Evolutionary conservation across 495 filamentous ascomycete species (phyloP).

Genomic region (Hypoxylon trugodes): DNA sequence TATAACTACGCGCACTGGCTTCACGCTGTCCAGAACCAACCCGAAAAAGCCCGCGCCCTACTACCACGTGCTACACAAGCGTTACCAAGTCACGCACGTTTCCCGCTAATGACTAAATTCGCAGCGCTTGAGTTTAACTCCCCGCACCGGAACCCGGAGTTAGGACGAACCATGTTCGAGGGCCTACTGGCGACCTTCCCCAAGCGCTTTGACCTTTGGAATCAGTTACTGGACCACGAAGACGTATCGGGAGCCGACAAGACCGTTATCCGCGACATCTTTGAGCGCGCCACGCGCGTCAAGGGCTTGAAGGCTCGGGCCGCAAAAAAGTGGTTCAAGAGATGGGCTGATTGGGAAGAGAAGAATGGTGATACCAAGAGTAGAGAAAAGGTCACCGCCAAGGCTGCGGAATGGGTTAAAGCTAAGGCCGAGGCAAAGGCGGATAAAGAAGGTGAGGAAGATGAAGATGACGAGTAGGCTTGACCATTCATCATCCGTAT

Average conservation of each 20-base stretch:
- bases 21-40: conserved; percentile 70
- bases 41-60: conserved; percentile 77
- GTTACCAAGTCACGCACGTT: conserved; percentile 72
- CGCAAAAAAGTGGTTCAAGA: conserved; percentile 82
- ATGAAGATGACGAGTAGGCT: conserved; percentile 23
- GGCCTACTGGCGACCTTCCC: conserved; percentile 83
- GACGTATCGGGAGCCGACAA: conserved; percentile 57
- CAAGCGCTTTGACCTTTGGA: conserved; percentile 92
- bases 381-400: conserved; percentile 74
- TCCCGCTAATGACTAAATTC: conserved; percentile 84
- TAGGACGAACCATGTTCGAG: conserved; percentile 94
- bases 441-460: conserved; percentile 40
- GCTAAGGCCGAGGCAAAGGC: conserved; percentile 47
- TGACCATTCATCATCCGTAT: neutral
- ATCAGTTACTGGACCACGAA: conserved; percentile 87
- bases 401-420: conserved; percentile 71
- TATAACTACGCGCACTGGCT: conserved; percentile 96
- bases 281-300: conserved; percentile 77
- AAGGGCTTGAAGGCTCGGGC: conserved; percentile 75
- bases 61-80: conserved; percentile 89
- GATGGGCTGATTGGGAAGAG: conserved; percentile 84
- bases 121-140: conserved; percentile 90
- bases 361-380: conserved; percentile 74
- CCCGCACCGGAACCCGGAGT: conserved; percentile 83
- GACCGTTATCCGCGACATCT: conserved; percentile 70